phyloP scores from a whole-genome alignment of 768 basidiomycete genomes.

The Boletus coccyginus region DNA sequence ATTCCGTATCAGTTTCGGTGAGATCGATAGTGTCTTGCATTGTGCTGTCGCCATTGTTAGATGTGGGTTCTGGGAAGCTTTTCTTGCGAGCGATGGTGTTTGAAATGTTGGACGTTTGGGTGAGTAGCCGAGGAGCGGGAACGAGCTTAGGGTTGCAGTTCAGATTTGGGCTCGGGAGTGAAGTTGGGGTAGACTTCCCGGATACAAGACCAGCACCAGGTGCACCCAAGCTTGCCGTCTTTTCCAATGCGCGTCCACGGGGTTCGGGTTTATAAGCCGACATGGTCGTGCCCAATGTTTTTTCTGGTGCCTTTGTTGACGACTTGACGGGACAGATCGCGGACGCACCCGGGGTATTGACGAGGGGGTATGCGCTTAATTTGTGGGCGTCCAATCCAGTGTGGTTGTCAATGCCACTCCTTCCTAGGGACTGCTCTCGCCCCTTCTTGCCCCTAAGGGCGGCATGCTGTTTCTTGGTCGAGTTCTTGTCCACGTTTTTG shows the following conservation, averaged over 20 bases:
- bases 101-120: background rate
- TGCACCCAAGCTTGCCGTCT: conserved; percentile 3
- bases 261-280: background rate
- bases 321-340: background rate
- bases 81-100: background rate
- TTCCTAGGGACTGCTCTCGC: background rate
- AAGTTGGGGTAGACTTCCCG: conserved; percentile 14
- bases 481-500: conserved; percentile 24
- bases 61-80: background rate
- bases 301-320: background rate
- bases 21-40: conserved; percentile 23
- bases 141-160: conserved; percentile 5
- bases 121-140: background rate
- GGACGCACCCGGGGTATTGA: conserved; percentile 17
- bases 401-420: background rate
- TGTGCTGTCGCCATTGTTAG: conserved; percentile 3
- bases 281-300: background rate
- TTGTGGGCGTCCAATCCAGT: background rate
- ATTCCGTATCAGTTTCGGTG: conserved; percentile 19
- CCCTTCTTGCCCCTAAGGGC: conserved; percentile 9
- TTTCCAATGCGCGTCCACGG: conserved; percentile 4
- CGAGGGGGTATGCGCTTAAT: conserved; percentile 4
- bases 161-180: conserved; percentile 10
- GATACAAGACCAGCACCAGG: background rate
- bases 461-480: conserved; percentile 24